These are phyloP conservation scores for Apiospora saccharicola DNA, from an alignment of 2,329 filamentous ascomycete species.

Conservation along the genomic window DNA sequence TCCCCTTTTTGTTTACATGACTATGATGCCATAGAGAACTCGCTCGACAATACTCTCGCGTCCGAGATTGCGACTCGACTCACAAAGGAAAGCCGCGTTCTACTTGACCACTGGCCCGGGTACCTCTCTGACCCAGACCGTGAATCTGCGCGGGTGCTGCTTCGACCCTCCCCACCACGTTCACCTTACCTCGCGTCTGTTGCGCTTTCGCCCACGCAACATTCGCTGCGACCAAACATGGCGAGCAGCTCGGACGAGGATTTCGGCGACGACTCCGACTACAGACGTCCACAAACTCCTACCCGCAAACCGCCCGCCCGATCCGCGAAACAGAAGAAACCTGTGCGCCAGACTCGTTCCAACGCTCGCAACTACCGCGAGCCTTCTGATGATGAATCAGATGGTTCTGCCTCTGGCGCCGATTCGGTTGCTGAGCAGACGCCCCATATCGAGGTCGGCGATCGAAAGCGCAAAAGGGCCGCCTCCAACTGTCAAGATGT, in stretches of 20 bases:
- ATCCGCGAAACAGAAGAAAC: constrained; percentile 40
- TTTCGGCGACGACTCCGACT: constrained; percentile 26
- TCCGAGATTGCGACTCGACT: neutral
- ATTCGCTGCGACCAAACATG: constrained; percentile 21
- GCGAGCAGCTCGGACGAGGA: constrained; percentile 26
- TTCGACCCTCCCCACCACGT: neutral
- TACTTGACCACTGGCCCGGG: neutral
- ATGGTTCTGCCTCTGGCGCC: neutral
- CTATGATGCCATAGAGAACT: neutral
- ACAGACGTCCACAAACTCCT: constrained; percentile 28
- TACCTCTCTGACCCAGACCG: neutral
- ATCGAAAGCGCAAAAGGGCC: constrained; percentile 25
- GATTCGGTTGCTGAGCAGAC: constrained; percentile 2
- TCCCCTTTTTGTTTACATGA: neutral
- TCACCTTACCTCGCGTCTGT: neutral
- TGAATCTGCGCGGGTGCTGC: constrained; percentile 1
- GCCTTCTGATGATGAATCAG: constrained; percentile 12
- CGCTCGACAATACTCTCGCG: neutral
- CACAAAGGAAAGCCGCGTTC: neutral
- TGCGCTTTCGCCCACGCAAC: neutral
- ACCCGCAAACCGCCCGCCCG: constrained; percentile 39
- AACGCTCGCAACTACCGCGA: constrained; percentile 35
- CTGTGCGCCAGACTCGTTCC: constrained; percentile 37
- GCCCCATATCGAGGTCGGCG: neutral
- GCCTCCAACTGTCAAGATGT: neutral